Conservation (phyloP, 768 basidiomycete genomes). For the Suillus subluteus region DNA sequence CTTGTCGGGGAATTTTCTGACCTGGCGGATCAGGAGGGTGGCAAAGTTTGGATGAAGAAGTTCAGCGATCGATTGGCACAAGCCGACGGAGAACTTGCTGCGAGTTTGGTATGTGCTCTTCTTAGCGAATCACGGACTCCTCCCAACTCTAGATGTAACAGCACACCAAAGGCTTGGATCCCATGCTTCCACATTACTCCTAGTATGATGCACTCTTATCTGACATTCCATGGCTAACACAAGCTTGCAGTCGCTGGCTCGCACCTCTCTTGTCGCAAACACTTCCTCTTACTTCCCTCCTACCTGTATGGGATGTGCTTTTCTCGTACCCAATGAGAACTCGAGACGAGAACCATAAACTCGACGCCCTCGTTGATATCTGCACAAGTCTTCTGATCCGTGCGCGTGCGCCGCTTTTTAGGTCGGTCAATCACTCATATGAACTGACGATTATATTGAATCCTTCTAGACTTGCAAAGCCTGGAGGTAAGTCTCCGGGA, state of each 20-base stretch:
- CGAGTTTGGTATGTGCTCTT: conserved; percentile 52
- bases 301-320: conserved; percentile 72
- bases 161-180: conserved; percentile 69
- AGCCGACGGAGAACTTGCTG: conserved; percentile 66
- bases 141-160: conserved; percentile 30
- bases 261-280: conserved; percentile 73
- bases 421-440: conserved; percentile 41
- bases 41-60: conserved; percentile 61
- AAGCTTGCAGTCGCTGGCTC: conserved; percentile 65
- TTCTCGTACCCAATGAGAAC: conserved; percentile 62
- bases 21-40: conserved; percentile 69
- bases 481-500: conserved; percentile 43
- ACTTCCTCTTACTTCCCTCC: conserved; percentile 61
- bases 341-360: conserved; percentile 56
- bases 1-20: conserved; percentile 75
- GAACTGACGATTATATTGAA: conserved; percentile 7
- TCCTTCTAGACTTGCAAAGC: conserved; percentile 55
- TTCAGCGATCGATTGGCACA: conserved; percentile 61
- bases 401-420: conserved; percentile 53
- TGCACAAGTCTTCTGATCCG: conserved; percentile 72
- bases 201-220: conserved; percentile 52
- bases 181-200: conserved; percentile 76
- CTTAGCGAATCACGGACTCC: not conserved
- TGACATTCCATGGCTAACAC: conserved; percentile 1
- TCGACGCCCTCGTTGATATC: conserved; percentile 71